Evolutionary conservation across 345 rosid species (phyloP).

Genomic region (Populus pruinosa): DNA sequence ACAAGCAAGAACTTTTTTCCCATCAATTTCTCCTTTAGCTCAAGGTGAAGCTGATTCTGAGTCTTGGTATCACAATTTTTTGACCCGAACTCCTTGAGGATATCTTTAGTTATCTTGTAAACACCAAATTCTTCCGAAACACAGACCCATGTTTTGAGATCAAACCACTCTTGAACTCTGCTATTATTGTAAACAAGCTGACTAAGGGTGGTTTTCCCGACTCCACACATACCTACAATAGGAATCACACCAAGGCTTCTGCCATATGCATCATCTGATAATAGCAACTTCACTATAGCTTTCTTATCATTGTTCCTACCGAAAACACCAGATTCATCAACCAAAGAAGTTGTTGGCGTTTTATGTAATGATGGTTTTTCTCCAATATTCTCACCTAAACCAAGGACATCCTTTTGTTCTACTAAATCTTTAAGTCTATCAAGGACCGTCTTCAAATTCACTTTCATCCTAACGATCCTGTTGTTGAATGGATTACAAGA

Average conservation of each 20-base stretch:
- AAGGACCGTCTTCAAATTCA: background rate
- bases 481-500: slow-evolving; percentile 10
- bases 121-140: slow-evolving; percentile 1
- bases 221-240: slow-evolving; percentile 16
- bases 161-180: background rate
- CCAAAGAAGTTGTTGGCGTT: slow-evolving; percentile 16
- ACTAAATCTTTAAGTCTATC: slow-evolving; percentile 9
- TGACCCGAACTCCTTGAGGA: background rate
- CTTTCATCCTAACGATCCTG: background rate
- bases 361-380: background rate
- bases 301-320: slow-evolving; percentile 21
- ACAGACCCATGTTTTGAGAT: slow-evolving; percentile 6
- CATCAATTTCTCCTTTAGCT: background rate
- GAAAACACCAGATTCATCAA: slow-evolving; percentile 24
- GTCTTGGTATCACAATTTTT: background rate
- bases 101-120: background rate
- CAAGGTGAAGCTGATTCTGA: background rate
- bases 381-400: slow-evolving; percentile 8
- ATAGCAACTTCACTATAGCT: background rate
- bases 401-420: slow-evolving; percentile 5
- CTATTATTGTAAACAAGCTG: slow-evolving; percentile 5
- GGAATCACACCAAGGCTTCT: slow-evolving; percentile 15
- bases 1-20: background rate
- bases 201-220: background rate
- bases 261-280: background rate